Base-by-base conservation (phyloP, 495 filamentous ascomycete species). In the Hypoxylon fuscum region DNA sequence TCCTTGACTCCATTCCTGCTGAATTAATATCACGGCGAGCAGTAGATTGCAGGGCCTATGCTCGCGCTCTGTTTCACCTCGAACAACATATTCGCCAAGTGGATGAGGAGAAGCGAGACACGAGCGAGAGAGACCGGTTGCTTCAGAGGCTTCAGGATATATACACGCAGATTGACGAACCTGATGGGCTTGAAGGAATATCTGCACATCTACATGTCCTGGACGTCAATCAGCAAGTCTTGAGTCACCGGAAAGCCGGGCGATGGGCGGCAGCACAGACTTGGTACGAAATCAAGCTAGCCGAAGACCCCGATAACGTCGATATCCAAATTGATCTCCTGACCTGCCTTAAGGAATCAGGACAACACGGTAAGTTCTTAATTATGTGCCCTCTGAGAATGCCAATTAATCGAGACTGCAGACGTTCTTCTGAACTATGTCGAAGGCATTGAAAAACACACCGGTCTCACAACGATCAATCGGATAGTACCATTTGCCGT, bases 181-280 rank as follows among this genome's bases (percentile, higher is more conserved):
- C 95, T 1, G 95, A 99, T 73, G 93, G 96, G 0, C 89, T 99
- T 37, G 92, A 97, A 69, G 95, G 95, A 5, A 91, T 99, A 43
- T 97, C 94, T 8, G 86, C 89, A 4, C 87, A 95, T 68, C 74
- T 97, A 20, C 87, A 89, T 46, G 86, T 88, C 8, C 78, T 97
- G 15, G 88, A 93, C 55, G 85, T 96, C 49, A 90, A 97, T 41
- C 93, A 97, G 68, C 93, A 99, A 66, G 86, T 96, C 29, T 79
- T 97, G 47, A 92, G 93, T 62, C 93, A 98, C 71, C 85, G 88
- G 31, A 97, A 96, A 69, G 90, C 92, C 31, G 94, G 93, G n/a
- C 83, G 93, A 70, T 99, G 93, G 95, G 90, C 91, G n/a, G 92
- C 95, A 45, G 96, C 91, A 38, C 94, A 97, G 76, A 95, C 90